phyloP scores from a whole-genome alignment of 2,329 filamentous ascomycete species.

The Xylaria sp. region DNA sequence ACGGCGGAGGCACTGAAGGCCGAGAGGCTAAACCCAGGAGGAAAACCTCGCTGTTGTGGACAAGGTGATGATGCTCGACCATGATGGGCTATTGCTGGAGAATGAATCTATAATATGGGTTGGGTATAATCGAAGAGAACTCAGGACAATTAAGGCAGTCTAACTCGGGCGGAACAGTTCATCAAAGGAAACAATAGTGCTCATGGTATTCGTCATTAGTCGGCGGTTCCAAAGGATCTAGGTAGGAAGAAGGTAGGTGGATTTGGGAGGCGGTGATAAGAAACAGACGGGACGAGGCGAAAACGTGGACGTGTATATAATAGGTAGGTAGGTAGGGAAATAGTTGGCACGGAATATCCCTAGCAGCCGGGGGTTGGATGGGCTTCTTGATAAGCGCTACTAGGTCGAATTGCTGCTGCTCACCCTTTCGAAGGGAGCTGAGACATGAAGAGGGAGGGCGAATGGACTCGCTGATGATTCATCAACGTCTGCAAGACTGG shows the following conservation, averaged over 20 bases:
- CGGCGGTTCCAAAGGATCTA: neutral
- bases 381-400: conserved; percentile 15
- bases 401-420: neutral
- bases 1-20: conserved; percentile 31
- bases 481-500: neutral
- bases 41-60: conserved; percentile 35
- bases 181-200: neutral
- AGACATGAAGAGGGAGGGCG: conserved; percentile 9
- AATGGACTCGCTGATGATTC: conserved; percentile 15
- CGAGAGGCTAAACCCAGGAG: conserved; percentile 31
- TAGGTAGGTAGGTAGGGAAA: neutral
- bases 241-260: no score
- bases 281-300: conserved; percentile 5
- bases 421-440: neutral
- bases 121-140: neutral
- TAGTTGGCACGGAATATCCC: no score
- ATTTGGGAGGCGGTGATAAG: neutral
- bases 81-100: conserved; percentile 19
- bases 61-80: conserved; percentile 33
- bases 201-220: conserved; percentile 13
- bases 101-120: neutral
- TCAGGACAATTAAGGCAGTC: neutral
- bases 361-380: neutral
- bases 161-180: conserved; percentile 8
- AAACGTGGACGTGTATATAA: conserved; percentile 10